A percentile compares a stretch with the other conserved stretches of the same genome.
These are phyloP conservation scores for Starmerella apis DNA, from an alignment of 805 yeast species.

Conservation along the genomic window DNA sequence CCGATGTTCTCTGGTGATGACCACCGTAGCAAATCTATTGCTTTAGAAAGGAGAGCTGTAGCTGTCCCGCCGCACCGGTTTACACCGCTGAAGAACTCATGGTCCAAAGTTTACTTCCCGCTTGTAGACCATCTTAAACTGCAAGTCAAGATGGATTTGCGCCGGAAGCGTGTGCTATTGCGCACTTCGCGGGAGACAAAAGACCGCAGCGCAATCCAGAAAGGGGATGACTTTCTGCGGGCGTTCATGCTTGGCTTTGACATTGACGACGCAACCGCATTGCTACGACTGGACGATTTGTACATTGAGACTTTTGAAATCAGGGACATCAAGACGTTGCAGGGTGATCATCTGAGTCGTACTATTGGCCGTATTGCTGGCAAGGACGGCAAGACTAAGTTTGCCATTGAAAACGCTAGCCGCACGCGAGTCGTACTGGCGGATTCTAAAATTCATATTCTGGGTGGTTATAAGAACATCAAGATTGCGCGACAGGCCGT, in stretches of 20 bases:
- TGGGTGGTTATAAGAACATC: constrained; percentile 95
- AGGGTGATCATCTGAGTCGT: constrained; percentile 93
- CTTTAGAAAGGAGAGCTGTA: constrained; percentile 76
- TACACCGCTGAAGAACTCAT: constrained; percentile 78
- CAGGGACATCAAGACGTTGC: constrained; percentile 90
- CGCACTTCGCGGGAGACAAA: constrained; percentile 73
- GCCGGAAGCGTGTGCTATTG: constrained; percentile 69
- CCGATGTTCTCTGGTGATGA: constrained; percentile 77
- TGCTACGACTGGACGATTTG: constrained; percentile 85
- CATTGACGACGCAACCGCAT: constrained; percentile 91
- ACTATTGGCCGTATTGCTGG: constrained; percentile 99
- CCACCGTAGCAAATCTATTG: constrained; percentile 51
- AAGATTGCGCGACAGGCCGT: constrained; percentile 98
- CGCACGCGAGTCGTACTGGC: constrained; percentile 96
- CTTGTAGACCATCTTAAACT: constrained; percentile 87
- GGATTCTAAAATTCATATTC: constrained; percentile 88
- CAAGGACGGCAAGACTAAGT: constrained; percentile 96
- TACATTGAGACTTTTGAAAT: constrained; percentile 95
- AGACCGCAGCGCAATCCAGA: constrained; percentile 90
- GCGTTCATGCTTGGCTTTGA: constrained; percentile 96
- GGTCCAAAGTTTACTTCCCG: constrained; percentile 95
- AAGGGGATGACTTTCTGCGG: constrained; percentile 93
- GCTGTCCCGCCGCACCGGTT: constrained; percentile 96
- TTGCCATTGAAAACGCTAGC: constrained; percentile 96
- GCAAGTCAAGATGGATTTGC: constrained; percentile 91